Conservation (phyloP, 2,329 filamentous ascomycete genomes). For the Gnomoniopsis sp. region DNA sequence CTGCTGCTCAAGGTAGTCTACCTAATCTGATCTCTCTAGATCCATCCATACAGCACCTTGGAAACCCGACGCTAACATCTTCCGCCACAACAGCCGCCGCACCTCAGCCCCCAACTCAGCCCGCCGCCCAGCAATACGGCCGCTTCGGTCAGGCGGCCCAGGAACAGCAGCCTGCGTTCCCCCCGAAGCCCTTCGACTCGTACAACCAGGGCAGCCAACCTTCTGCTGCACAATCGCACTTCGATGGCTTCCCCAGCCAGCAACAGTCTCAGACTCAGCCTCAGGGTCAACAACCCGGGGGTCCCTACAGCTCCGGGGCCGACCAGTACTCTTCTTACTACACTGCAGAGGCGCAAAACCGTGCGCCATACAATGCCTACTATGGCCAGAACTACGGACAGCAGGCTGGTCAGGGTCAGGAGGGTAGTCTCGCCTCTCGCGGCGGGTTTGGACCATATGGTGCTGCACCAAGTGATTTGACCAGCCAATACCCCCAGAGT, state of each 20-base stretch:
- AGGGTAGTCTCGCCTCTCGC: conserved; percentile 31
- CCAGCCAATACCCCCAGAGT: conserved; percentile 71
- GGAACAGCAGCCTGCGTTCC: conserved; percentile 55
- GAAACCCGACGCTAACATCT: conserved; percentile 22
- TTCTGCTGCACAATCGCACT: conserved; percentile 47
- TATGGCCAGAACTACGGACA: conserved; percentile 62
- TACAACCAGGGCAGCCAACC: conserved; percentile 56
- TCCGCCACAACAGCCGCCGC: conserved; percentile 34
- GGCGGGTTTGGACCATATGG: conserved; percentile 73
- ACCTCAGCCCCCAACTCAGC: conserved; percentile 51
- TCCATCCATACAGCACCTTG: conserved; percentile 7
- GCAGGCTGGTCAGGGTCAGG: conserved; percentile 68
- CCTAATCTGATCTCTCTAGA: conserved; percentile 17
- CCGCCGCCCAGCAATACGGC: conserved; percentile 63
- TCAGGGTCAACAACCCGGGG: conserved; percentile 56
- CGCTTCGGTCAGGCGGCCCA: conserved; percentile 65
- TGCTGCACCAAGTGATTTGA: conserved; percentile 59
- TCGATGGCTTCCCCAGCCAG: conserved; percentile 58
- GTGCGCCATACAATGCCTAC: conserved; percentile 77
- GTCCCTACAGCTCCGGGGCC: conserved; percentile 69
- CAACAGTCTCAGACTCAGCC: conserved; percentile 59
- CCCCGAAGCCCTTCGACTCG: conserved; percentile 82
- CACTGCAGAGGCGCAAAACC: conserved; percentile 68
- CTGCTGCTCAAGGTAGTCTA: conserved; percentile 34
- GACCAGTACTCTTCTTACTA: conserved; percentile 85